A percentile compares a stretch with the other conserved stretches of the same genome.
phyloP scores from a whole-genome alignment of 805 yeast species.

The Saccharomyces kudriavzevii region DNA sequence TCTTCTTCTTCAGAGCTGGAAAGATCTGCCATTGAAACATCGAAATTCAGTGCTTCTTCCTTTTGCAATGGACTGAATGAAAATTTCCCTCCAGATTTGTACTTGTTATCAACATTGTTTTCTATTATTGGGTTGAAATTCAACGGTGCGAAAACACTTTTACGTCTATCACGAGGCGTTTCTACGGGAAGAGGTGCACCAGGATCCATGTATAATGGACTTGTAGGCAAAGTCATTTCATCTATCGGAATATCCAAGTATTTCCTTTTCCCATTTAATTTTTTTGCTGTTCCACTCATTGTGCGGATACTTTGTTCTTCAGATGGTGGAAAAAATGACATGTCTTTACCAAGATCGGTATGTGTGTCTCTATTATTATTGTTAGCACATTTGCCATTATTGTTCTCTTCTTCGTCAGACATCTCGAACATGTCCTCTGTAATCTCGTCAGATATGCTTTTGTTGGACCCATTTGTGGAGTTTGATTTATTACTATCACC shows the following conservation, averaged over 20 bases:
- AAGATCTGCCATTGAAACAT: slow-evolving; percentile 23
- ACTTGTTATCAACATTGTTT: slow-evolving; percentile 73
- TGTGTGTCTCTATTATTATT: slow-evolving; percentile 4
- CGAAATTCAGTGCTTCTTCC: slow-evolving; percentile 29
- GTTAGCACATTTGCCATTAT: slow-evolving; percentile 2
- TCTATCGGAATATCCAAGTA: slow-evolving; percentile 48
- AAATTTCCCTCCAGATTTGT: slow-evolving; percentile 84
- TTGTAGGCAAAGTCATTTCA: slow-evolving; percentile 46
- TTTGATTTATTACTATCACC: slow-evolving; percentile 28
- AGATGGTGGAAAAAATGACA: slow-evolving; percentile 3
- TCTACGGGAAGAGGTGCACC: slow-evolving; percentile 72
- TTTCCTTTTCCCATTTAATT: slow-evolving; percentile 19
- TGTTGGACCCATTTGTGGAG: slow-evolving; percentile 7
- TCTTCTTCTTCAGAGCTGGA: slow-evolving; percentile 29
- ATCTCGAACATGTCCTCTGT: slow-evolving; percentile 27
- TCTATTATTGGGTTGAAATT: slow-evolving; percentile 73
- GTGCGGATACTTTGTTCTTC: slow-evolving; percentile 3
- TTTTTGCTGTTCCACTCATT: slow-evolving; percentile 1
- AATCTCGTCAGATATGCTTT: slow-evolving; percentile 20
- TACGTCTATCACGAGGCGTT: slow-evolving; percentile 38
- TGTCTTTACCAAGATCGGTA: slow-evolving; percentile 2
- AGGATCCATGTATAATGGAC: slow-evolving; percentile 63
- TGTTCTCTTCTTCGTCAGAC: slow-evolving; percentile 24
- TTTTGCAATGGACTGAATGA: slow-evolving; percentile 33
- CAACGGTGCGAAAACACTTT: slow-evolving; percentile 74